Evolutionary conservation across 495 filamentous ascomycete species (phyloP), one percentile per base, ranked within the genome.

Genomic region (Aspergillus conjunctus): DNA sequence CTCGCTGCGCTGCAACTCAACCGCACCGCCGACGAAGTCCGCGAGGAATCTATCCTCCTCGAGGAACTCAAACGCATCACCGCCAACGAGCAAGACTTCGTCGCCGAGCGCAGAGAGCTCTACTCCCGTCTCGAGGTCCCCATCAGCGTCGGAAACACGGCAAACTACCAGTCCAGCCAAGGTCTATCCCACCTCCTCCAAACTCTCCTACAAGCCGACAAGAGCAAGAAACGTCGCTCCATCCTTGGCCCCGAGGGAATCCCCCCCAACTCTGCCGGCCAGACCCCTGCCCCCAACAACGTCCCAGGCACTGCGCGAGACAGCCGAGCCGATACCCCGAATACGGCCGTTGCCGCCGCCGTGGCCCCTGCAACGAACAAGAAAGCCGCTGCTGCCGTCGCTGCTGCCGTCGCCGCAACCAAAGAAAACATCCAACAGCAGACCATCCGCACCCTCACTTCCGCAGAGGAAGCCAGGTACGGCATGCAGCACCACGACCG

Each of bases 61-160:
- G 79, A 89, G 49, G 94, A 98, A 68, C 84, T 98, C 33, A 92
- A 92, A 65, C 87, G 95, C 58, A 97, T 98, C 62, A 82, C 93
- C 39, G 84, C 85, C 61, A 86, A 89, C 59, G 88, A 93, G 59
- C 88, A 93, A 60, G 85, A 81, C 62, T 86, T 97, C 64, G 87
- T 91, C 66, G 86, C 90, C 61, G 92, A 97, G 66, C 91, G 93
- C 45, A 83, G 87, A 64, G 94, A 98, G 68, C 83, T 98, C n/a
- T 94, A 94, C 72, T 83, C 85, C 59, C 85, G 92, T 57, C 86
- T 98, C 11, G 92, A 96, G 60, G 86, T 87, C 59, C 89, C 90
- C 7, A 81, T 85, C 59, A 89, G 85, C 59, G 81, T 87, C 37
- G 80, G 86, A 59, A 90, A 83, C 63, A 84, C 87, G 9, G 71